Percentiles rank a stretch among this genome's conserved stretches.
phyloP scores from a whole-genome alignment of 495 filamentous ascomycete genomes.

The Jackrogersella minutella region DNA sequence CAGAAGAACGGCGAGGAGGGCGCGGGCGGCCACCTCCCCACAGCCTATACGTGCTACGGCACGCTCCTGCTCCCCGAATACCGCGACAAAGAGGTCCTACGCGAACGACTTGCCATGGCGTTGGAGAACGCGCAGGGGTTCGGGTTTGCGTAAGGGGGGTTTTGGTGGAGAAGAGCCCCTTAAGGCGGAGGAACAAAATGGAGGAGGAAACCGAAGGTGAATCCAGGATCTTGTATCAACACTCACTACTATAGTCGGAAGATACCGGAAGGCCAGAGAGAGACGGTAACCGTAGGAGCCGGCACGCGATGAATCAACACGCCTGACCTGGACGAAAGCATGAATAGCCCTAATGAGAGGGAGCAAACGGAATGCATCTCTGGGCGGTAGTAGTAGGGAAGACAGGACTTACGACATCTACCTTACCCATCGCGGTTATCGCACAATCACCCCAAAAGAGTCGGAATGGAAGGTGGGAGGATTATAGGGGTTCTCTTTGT shows the following conservation, averaged over 20 bases:
- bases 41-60: slow-evolving; percentile 88
- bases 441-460: no score
- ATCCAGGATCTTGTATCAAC: no score
- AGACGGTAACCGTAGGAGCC: not conserved
- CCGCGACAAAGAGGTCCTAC: slow-evolving; percentile 68
- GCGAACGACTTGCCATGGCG: slow-evolving; percentile 78
- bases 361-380: no score
- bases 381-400: no score
- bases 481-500: no score
- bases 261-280: no score
- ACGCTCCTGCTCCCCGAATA: slow-evolving; percentile 88
- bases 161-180: not conserved
- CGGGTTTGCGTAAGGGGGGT: slow-evolving; percentile 63
- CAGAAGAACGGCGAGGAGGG: slow-evolving; percentile 77
- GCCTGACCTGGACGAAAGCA: not conserved
- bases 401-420: not conserved
- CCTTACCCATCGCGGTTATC: no score
- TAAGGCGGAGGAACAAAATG: not conserved
- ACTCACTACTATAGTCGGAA: no score
- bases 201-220: no score
- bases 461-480: no score
- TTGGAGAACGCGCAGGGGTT: slow-evolving; percentile 94
- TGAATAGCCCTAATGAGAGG: not conserved
- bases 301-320: no score
- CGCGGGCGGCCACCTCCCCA: slow-evolving; percentile 68